These are phyloP conservation scores for Alectoria sarmentosa DNA, from an alignment of 495 filamentous ascomycete species.

Conservation along the genomic window DNA sequence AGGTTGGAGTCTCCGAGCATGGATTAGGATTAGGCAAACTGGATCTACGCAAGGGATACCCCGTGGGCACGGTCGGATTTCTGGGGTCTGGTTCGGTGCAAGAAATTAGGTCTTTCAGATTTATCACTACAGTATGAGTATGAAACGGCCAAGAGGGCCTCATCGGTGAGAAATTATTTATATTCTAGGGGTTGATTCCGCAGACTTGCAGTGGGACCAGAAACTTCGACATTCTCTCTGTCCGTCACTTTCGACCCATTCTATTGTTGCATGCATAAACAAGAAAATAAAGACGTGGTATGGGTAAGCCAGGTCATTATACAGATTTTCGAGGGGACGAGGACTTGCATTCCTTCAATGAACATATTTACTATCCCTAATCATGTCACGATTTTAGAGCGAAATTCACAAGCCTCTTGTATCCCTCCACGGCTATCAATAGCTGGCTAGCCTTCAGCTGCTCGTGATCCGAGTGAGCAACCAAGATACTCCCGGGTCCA, in stretches of 20 bases:
- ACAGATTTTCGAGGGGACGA: not conserved
- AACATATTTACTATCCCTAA: not conserved
- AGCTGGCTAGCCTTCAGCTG: slow-evolving; percentile 62
- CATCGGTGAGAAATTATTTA: too few relatives aligned
- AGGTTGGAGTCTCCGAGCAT: slow-evolving; percentile 4
- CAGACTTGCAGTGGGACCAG: too few relatives aligned
- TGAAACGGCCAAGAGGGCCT: too few relatives aligned
- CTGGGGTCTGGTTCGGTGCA: slow-evolving; percentile 1
- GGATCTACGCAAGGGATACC: slow-evolving; percentile 12
- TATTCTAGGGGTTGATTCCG: too few relatives aligned
- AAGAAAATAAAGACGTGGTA: not conserved
- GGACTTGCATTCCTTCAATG: not conserved
- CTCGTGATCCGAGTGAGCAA: slow-evolving; percentile 85
- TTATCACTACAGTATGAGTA: not conserved
- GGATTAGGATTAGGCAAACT: not conserved
- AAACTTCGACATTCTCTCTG: too few relatives aligned
- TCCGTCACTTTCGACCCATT: too few relatives aligned
- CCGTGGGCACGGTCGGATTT: not conserved
- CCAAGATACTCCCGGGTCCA: slow-evolving; percentile 80
- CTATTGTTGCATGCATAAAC: not conserved
- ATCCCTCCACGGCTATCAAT: slow-evolving; percentile 61
- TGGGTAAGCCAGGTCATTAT: not conserved
- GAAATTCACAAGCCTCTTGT: slow-evolving; percentile 47
- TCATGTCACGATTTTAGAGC: slow-evolving; percentile 7
- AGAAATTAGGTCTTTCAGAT: not conserved